A percentile compares a stretch with the other conserved stretches of the same genome.
phyloP scores from a whole-genome alignment of 192 early-diverging fungal genomes.

The Irineochytrium annulatum region DNA sequence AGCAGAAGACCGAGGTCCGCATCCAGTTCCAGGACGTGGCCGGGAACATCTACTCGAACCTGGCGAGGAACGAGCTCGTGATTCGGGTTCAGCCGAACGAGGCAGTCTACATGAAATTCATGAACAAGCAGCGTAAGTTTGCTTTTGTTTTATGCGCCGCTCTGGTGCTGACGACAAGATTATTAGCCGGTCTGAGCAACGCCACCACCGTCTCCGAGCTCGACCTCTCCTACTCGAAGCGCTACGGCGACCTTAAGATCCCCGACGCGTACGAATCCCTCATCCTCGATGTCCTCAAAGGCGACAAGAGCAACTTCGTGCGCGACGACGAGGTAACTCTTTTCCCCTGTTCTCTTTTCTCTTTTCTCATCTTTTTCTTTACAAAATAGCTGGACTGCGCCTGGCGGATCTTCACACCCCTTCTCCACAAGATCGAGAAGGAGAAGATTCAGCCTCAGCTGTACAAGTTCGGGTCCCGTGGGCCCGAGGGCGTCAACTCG shows the following conservation, averaged over 20 bases:
- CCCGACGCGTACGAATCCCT: conserved; percentile 98
- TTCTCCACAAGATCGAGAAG: conserved; percentile 82
- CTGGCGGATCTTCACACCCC: conserved; percentile 97
- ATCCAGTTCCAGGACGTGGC: conserved; percentile 94
- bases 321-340: conserved; percentile 41
- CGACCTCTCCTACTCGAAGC: conserved; percentile 85
- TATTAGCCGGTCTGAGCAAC: conserved; percentile 67
- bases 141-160: conserved; percentile 11
- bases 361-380: neutral
- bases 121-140: conserved; percentile 74
- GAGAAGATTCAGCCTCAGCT: conserved; percentile 59
- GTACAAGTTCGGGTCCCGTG: conserved; percentile 81
- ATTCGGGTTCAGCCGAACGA: conserved; percentile 92
- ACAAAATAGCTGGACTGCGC: conserved; percentile 73
- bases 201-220: conserved; percentile 85
- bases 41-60: conserved; percentile 70
- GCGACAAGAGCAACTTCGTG: conserved; percentile 96
- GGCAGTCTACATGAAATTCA: conserved; percentile 95
- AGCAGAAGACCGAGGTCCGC: conserved; percentile 90
- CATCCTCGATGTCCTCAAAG: conserved; percentile 85
- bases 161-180: neutral
- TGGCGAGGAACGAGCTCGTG: conserved; percentile 92
- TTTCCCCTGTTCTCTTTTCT: conserved; percentile 1
- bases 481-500: conserved; percentile 66
- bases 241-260: conserved; percentile 84